Evolutionary conservation across 371 early-diverging fungal species (phyloP), one percentile per base, ranked within the genome.

Genomic region (Entomophthora muscae): DNA sequence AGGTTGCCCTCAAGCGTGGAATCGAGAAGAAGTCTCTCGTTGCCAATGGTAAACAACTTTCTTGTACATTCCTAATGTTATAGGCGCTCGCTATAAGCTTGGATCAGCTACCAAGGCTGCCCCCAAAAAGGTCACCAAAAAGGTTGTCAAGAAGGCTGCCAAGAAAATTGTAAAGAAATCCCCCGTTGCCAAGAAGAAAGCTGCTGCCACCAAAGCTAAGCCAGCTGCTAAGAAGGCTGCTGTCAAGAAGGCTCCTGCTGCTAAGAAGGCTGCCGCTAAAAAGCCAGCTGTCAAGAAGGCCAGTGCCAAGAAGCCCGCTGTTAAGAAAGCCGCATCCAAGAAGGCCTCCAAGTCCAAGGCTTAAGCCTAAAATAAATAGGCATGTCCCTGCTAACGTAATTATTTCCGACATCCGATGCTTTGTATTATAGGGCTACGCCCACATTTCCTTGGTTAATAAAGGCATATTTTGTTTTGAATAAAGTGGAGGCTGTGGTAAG

Each of bases 1-100:
- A 80, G 72, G 76, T 76, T 68, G 87, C 86, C 63, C 79, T 89
- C 74, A 84, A 83, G 78, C 83, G 82, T 66, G 88, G 87, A 71
- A 79, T 81, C 54, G 77, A 80, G 52, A 73, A 78, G 65, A 81
- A 78, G 17, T 68, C 77, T 52, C 83, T 89, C 65, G 65, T 72
- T 66, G 81, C 85, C 67, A 86, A 85, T 71, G 87, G 86, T 72
- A 74, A 77, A 66, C 78, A 78, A 65, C 85, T 86, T 56, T 78
- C 83, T 53, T 76, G 85, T 65, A 87, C 86, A 75, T 72, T 89
- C 61, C 79, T 73, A 66, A 85, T 83, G 66, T 72, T 70, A 63
- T 68, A 70, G 72, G 72, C 63, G 32, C 69, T 28, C 71, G 70
- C 64, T 68, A 65, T 65, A 67, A 67, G 64, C 75, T 74, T 68